Base-by-base conservation (phyloP, 495 filamentous ascomycete genomes). In the Penicillium paradoxum region DNA sequence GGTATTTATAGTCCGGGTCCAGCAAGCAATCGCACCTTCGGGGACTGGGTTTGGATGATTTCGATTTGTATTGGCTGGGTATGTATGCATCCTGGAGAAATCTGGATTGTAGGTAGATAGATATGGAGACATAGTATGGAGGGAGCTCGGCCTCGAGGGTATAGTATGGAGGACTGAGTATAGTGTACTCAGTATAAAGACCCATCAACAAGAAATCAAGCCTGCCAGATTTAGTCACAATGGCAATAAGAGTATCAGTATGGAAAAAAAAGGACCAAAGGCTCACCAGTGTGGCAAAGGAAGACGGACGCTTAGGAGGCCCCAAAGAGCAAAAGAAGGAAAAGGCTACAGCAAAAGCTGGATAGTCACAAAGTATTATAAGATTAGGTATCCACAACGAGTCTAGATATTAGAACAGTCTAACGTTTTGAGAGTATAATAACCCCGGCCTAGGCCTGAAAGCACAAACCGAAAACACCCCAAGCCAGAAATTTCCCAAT, bases 341-440 rank as follows among this genome's bases (percentile, higher is more conserved):
- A n/a, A 22, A 25, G 39, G 14, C 25, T 32, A 54, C 27, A 25
- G 36, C 33, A 9, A 2, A 32, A 33, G 38, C 9, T 22, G 21
- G 19, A 36, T 36, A 41, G 22, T 55, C 39, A 42, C 46, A 48
- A 44, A 48, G 33, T 19, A 38, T 48, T 38, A 58, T 62, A 43
- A 34, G 32, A 59, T 62, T 57, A 56, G 51, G 56, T 55, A 63
- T 55, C 15, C 32, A 51, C 51, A 39, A 40, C 49, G 36, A 61
- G 57, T 66, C 47, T 66, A 58, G 36, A 53, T 46, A 64, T 67
- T 65, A 63, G 53, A 49, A 50, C 53, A 24, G 56, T 58, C 60
- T 64, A 66, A 62, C 49, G 58, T 66, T 66, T 61, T 64, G 54
- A 34, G 49, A 27, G 37, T 29, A 21, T 11, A 47, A 64, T 41